A percentile compares a stretch with the other conserved stretches of the same genome.
These are phyloP conservation scores for Zasmidium citrigriseum DNA, from an alignment of 2,329 filamentous ascomycete species.

Conservation along the genomic window DNA sequence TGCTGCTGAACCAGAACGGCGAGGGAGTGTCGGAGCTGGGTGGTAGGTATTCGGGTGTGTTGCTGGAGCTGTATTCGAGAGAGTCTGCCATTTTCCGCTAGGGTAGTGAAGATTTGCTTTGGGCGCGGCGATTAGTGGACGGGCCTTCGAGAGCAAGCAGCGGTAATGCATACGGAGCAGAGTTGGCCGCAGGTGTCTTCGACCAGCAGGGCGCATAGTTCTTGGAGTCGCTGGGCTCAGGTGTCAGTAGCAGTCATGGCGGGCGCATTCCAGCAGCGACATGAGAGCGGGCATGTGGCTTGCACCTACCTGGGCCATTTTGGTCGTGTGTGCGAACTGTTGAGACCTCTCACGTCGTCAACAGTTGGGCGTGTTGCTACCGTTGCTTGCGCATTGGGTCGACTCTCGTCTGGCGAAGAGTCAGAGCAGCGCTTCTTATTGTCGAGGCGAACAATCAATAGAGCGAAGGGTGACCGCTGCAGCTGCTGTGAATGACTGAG, in stretches of 20 bases:
- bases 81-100: slow-evolving; percentile 78
- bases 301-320: slow-evolving; percentile 5
- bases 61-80: slow-evolving; percentile 68
- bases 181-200: slow-evolving; percentile 89
- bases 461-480: background rate
- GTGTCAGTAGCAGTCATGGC: slow-evolving; percentile 14
- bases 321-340: slow-evolving; percentile 27
- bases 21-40: slow-evolving; percentile 78
- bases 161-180: slow-evolving; percentile 69
- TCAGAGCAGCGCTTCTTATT: background rate
- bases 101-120: slow-evolving; percentile 79
- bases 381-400: slow-evolving; percentile 30
- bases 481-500: too few species aligned
- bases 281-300: background rate
- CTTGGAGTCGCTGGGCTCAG: slow-evolving; percentile 68
- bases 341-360: slow-evolving; percentile 39
- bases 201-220: slow-evolving; percentile 88
- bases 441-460: background rate
- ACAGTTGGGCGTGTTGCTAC: slow-evolving; percentile 33
- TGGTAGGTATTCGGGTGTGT: slow-evolving; percentile 70
- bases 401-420: background rate
- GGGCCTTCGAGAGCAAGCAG: background rate
- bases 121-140: slow-evolving; percentile 9
- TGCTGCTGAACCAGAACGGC: slow-evolving; percentile 86
- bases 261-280: slow-evolving; percentile 10